Evolutionary conservation across 805 yeast genomes (phyloP).

Genomic region (Clavispora fructus): DNA sequence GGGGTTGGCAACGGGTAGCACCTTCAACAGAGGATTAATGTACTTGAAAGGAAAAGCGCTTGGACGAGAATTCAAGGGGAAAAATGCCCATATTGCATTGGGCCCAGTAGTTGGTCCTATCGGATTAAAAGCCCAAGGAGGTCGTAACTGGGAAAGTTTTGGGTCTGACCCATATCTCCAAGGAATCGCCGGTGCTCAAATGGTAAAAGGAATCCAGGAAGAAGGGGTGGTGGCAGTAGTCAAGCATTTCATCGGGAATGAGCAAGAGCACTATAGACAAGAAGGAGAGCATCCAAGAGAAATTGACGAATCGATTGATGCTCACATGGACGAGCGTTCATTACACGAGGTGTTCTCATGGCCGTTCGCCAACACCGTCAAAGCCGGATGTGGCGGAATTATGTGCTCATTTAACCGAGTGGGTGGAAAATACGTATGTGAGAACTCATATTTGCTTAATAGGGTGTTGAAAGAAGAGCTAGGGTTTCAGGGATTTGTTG

Average conservation of each 20-base stretch:
- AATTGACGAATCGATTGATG: conserved; percentile 40
- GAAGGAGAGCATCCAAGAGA: conserved; percentile 44
- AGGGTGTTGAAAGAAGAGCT: conserved; percentile 53
- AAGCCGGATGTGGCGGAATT: conserved; percentile 56
- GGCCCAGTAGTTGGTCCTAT: conserved; percentile 60
- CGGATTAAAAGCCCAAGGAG: conserved; percentile 58
- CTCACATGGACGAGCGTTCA: conserved; percentile 55
- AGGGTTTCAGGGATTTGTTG: conserved; percentile 65
- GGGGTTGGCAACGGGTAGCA: conserved; percentile 54
- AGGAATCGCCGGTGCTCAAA: conserved; percentile 49
- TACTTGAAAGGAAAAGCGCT: conserved; percentile 51
- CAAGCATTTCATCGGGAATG: conserved; percentile 56
- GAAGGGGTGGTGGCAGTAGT: conserved; percentile 55
- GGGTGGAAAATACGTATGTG: conserved; percentile 55
- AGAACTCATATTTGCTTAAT: conserved; percentile 52
- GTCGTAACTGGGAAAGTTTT: conserved; percentile 62
- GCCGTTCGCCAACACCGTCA: conserved; percentile 63
- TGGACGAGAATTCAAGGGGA: conserved; percentile 49
- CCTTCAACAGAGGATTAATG: conserved; percentile 50
- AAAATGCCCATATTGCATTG: conserved; percentile 51
- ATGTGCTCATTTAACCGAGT: conserved; percentile 58
- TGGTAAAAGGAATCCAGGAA: conserved; percentile 51
- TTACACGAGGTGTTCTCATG: conserved; percentile 59
- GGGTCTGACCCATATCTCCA: conserved; percentile 59
- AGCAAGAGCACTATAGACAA: conserved; percentile 58